Conservation (phyloP, 225 moss, liverwort and hornwort genomes). For the Sphagnum contortum region DNA sequence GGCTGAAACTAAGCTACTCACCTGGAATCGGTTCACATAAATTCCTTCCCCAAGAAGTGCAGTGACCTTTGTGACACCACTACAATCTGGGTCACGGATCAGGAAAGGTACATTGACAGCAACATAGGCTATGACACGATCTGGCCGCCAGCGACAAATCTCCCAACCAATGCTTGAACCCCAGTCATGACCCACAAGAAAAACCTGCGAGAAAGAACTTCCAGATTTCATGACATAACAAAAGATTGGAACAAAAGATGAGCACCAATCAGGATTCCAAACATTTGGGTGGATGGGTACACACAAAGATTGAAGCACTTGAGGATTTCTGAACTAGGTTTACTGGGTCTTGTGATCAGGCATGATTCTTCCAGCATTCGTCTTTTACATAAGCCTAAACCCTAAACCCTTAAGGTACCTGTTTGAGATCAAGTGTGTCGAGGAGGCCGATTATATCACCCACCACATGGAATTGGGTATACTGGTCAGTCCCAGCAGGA, state of each 20-base stretch:
- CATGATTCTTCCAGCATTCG: no score
- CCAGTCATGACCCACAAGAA: constrained; percentile 63
- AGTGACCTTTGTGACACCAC: constrained; percentile 11
- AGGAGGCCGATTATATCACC: constrained; percentile 17
- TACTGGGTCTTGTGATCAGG: no score
- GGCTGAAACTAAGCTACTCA: constrained; percentile 1
- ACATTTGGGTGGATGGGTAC: no score
- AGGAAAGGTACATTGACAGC: constrained; percentile 35
- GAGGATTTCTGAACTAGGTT: no score
- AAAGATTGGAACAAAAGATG: no score
- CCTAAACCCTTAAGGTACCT: constrained; percentile 4
- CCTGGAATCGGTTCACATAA: constrained; percentile 53
- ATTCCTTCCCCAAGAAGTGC: constrained; percentile 30
- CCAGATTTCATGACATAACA: no score
- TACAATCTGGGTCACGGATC: constrained; percentile 28
- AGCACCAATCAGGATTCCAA: no score
- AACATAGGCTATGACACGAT: constrained; percentile 29
- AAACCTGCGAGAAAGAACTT: constrained; percentile 25
- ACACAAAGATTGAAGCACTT: no score
- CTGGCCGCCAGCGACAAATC: constrained; percentile 39
- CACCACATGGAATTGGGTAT: constrained; percentile 8
- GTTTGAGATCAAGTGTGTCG: constrained; percentile 7
- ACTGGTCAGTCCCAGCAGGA: constrained; percentile 11
- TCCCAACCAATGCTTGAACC: constrained; percentile 44
- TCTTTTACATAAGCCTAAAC: no score